Evolutionary conservation across 1,139 yeast species (phyloP).

Genomic region (Yamadazyma friedrichii): DNA sequence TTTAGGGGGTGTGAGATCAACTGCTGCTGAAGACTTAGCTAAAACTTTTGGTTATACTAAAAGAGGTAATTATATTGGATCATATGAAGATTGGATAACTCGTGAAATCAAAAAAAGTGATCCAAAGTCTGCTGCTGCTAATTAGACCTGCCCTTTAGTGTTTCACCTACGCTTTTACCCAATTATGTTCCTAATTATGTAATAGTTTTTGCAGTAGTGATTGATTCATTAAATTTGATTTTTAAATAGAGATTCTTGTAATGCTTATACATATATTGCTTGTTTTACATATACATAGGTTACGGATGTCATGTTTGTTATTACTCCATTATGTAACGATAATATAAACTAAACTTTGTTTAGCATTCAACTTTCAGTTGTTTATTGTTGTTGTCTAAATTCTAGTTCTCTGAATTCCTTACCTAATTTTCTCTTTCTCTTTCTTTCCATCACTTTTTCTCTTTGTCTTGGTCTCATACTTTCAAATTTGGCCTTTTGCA

Average conservation of each 20-base stretch:
- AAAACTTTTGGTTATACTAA: constrained; percentile 82
- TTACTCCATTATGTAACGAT: background rate
- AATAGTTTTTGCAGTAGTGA: no score
- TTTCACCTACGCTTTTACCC: no score
- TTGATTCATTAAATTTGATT: no score
- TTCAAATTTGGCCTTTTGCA: constrained; percentile 87
- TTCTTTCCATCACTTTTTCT: constrained; percentile 86
- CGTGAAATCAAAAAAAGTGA: constrained; percentile 28
- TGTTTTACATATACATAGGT: constrained; percentile 4
- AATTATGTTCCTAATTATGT: background rate
- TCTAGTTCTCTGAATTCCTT: constrained; percentile 85
- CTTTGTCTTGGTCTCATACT: constrained; percentile 80
- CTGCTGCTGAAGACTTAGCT: constrained; percentile 90
- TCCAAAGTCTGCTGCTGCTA: background rate
- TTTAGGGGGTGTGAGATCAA: constrained; percentile 87
- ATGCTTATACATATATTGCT: constrained; percentile 4
- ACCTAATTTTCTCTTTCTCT: constrained; percentile 90
- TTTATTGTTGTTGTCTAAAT: constrained; percentile 23
- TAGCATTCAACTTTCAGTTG: background rate
- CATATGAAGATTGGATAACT: constrained; percentile 81
- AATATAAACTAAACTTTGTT: background rate
- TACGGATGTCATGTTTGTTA: background rate
- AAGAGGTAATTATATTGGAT: constrained; percentile 77
- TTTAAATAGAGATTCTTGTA: constrained; percentile 3
- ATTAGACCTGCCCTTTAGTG: background rate